Evolutionary conservation across 2,329 filamentous ascomycete species (phyloP).

Genomic region (Sclerotinia borealis): DNA sequence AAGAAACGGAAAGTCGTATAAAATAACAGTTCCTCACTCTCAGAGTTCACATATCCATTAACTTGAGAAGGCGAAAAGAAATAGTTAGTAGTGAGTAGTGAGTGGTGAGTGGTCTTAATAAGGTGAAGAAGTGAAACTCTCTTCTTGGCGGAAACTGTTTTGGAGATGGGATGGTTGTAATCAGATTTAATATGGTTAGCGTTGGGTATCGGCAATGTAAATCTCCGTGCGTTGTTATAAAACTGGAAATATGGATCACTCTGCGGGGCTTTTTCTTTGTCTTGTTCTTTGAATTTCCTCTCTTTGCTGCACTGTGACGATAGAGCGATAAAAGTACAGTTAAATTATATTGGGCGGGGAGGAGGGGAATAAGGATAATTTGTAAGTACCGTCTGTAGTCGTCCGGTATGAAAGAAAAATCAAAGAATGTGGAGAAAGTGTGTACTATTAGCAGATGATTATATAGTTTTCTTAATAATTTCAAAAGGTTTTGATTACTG

Average conservation of each 20-base stretch:
- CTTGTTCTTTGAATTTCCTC: not conserved
- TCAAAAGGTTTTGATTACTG: not conserved
- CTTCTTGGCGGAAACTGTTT: constrained; percentile 1
- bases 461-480: not conserved
- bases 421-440: not conserved
- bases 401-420: not conserved
- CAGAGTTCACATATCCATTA: constrained; percentile 1
- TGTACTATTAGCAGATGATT: not conserved
- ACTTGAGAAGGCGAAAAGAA: not conserved
- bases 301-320: not conserved
- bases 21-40: not conserved
- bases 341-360: too few species aligned
- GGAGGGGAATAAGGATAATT: not conserved
- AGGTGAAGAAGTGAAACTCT: constrained; percentile 1
- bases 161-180: not conserved
- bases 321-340: not conserved
- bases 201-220: not conserved
- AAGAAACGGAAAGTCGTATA: not conserved
- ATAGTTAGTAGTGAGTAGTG: not conserved
- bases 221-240: not conserved
- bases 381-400: too few species aligned
- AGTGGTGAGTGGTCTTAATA: not conserved
- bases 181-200: not conserved
- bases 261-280: not conserved
- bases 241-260: not conserved